Evolutionary conservation across 2,329 filamentous ascomycete genomes (phyloP).

Genomic region (Fusarium citri): DNA sequence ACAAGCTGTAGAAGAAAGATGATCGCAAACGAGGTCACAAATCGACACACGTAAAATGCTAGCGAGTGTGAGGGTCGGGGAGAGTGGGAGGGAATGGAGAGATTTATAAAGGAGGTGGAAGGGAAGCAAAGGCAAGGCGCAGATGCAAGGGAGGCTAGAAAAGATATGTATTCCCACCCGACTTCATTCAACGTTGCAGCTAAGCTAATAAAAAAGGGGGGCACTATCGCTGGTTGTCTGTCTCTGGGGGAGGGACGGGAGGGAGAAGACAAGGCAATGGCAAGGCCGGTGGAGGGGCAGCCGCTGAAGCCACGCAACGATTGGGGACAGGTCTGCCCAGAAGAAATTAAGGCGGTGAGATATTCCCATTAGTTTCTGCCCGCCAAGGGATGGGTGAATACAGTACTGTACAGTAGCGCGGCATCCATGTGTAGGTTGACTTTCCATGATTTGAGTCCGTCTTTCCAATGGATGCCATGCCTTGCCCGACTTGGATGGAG

Average conservation of each 20-base stretch:
- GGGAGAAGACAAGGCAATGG: background rate
- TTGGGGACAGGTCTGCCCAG: constrained; percentile 27
- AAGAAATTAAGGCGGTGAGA: constrained; percentile 49
- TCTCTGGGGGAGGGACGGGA: constrained; percentile 18
- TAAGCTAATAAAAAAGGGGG: constrained; percentile 38
- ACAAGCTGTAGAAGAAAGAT: constrained; percentile 31
- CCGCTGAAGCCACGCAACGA: constrained; percentile 38
- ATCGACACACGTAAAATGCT: constrained; percentile 39
- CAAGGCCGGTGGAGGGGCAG: constrained; percentile 34
- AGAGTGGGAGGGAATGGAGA: constrained; percentile 24
- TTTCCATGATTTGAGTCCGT: constrained; percentile 3
- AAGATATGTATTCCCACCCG: constrained; percentile 41
- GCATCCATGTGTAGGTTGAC: constrained; percentile 31
- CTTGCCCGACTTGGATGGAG: constrained; percentile 27
- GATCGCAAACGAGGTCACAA: constrained; percentile 40
- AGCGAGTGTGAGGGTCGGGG: constrained; percentile 34
- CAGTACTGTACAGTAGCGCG: constrained; percentile 11
- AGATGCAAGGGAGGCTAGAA: constrained; percentile 38
- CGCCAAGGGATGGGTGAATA: constrained; percentile 29
- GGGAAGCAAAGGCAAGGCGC: constrained; percentile 5
- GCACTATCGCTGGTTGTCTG: constrained; percentile 5
- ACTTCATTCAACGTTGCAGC: constrained; percentile 34
- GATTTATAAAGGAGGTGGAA: constrained; percentile 40
- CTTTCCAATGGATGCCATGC: background rate
- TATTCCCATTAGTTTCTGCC: constrained; percentile 39